Evolutionary conservation across 176 grass and related monocot genomes (phyloP).

Genomic region (Musa beccarii): DNA sequence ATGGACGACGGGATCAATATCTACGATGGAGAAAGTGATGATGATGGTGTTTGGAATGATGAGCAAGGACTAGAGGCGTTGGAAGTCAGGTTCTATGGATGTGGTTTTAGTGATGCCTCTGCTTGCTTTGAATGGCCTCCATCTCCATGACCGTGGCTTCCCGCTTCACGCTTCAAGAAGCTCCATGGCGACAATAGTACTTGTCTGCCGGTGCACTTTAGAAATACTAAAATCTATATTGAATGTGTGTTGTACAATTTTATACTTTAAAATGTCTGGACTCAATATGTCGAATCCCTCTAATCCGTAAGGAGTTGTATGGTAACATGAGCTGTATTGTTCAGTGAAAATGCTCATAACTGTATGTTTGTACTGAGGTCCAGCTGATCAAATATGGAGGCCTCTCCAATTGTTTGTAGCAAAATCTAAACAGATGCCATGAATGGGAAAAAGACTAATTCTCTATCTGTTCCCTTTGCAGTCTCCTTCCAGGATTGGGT

Average conservation of each 20-base stretch:
- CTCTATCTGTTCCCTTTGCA: not conserved
- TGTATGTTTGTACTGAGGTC: not conserved
- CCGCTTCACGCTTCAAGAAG: too few relatives aligned
- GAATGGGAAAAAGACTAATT: not conserved
- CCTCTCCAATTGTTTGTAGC: not conserved
- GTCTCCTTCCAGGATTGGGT: too few relatives aligned
- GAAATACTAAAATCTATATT: not conserved
- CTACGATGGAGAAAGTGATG: slow-evolving; percentile 46
- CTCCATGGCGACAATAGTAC: not conserved
- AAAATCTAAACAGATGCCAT: not conserved
- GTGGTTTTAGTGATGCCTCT: slow-evolving; percentile 46
- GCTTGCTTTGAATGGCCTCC: slow-evolving; percentile 70
- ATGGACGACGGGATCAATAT: slow-evolving; percentile 41
- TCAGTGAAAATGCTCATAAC: not conserved
- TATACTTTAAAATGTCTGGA: not conserved
- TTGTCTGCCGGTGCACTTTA: not conserved
- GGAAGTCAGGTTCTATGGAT: slow-evolving; percentile 82
- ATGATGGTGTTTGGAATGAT: slow-evolving; percentile 74
- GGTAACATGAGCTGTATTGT: not conserved
- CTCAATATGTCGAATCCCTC: too few relatives aligned
- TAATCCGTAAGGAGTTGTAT: not conserved
- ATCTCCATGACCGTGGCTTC: slow-evolving; percentile 38
- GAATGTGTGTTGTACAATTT: not conserved
- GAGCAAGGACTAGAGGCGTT: slow-evolving; percentile 59
- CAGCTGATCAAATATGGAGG: not conserved